phyloP scores from a whole-genome alignment of 2,329 filamentous ascomycete species.

The Penicillium sp. region DNA sequence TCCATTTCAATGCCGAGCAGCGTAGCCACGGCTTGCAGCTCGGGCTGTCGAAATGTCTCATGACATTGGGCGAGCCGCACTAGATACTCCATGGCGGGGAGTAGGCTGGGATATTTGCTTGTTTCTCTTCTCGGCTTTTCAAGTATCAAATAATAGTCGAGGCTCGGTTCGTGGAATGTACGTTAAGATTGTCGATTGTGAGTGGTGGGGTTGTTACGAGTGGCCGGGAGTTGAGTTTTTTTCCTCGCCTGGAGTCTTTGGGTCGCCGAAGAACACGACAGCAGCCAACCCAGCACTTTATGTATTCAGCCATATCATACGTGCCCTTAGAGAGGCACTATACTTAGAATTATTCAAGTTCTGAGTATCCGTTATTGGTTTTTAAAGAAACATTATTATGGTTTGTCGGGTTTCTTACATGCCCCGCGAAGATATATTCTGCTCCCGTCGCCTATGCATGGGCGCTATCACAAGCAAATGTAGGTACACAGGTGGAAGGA shows the following conservation, averaged over 20 bases:
- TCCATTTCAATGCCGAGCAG: conserved; percentile 71
- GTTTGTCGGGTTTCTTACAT: not conserved
- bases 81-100: conserved; percentile 70
- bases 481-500: no score
- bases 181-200: conserved; percentile 11
- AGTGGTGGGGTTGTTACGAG: conserved; percentile 21
- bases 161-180: conserved; percentile 4
- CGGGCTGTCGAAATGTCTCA: conserved; percentile 86
- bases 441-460: no score
- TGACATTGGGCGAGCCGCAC: conserved; percentile 89
- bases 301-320: not conserved
- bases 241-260: conserved; percentile 18
- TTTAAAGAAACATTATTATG: no score
- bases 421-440: not conserved
- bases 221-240: conserved; percentile 22
- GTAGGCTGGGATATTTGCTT: not conserved
- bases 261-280: conserved; percentile 12
- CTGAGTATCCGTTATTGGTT: no score
- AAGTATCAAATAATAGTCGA: not conserved
- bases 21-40: conserved; percentile 79
- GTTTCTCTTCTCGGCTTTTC: not conserved
- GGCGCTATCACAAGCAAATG: no score
- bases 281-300: not conserved
- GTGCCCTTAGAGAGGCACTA: not conserved
- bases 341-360: not conserved